Conservation (phyloP, 140 eudicot species). For the Flaveria floridana region DNA sequence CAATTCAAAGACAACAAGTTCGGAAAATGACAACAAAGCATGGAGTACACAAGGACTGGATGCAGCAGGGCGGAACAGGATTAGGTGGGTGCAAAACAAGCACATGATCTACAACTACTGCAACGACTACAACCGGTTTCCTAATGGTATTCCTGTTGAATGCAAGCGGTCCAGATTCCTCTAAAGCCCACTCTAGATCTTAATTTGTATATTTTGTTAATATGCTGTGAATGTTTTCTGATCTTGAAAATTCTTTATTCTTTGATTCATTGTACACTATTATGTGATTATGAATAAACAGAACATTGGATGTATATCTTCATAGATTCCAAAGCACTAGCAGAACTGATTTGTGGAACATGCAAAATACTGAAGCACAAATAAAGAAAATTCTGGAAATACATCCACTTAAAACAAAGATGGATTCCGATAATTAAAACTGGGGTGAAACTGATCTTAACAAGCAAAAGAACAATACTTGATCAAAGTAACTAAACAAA, state of each 20-base stretch:
- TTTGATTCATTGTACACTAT: not conserved
- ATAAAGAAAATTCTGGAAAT: not conserved
- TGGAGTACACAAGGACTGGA: slow-evolving; percentile 38
- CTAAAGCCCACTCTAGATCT: slow-evolving; percentile 2
- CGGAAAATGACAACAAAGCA: slow-evolving; percentile 18
- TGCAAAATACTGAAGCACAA: not conserved
- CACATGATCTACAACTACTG: slow-evolving; percentile 40
- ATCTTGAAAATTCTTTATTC: not conserved
- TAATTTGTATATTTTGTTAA: not conserved
- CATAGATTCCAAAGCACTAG: not conserved
- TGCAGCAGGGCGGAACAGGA: slow-evolving; percentile 22
- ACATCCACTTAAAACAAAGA: slow-evolving; percentile 5
- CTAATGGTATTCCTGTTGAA: slow-evolving; percentile 36
- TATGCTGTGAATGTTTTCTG: not conserved
- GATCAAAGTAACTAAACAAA: slow-evolving; percentile 14
- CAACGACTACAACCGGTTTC: slow-evolving; percentile 33
- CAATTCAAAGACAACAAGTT: slow-evolving; percentile 15
- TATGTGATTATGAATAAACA: not conserved
- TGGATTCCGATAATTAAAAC: not conserved
- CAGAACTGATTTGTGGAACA: not conserved
- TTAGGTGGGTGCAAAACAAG: slow-evolving; percentile 24
- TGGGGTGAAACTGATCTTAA: not conserved
- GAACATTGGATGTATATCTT: not conserved
- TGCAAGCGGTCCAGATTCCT: slow-evolving; percentile 42
- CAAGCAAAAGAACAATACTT: slow-evolving; percentile 21